A percentile compares a stretch with the other conserved stretches of the same genome.
phyloP scores from a whole-genome alignment of 2,329 filamentous ascomycete genomes.

The Teratosphaeria destructans region DNA sequence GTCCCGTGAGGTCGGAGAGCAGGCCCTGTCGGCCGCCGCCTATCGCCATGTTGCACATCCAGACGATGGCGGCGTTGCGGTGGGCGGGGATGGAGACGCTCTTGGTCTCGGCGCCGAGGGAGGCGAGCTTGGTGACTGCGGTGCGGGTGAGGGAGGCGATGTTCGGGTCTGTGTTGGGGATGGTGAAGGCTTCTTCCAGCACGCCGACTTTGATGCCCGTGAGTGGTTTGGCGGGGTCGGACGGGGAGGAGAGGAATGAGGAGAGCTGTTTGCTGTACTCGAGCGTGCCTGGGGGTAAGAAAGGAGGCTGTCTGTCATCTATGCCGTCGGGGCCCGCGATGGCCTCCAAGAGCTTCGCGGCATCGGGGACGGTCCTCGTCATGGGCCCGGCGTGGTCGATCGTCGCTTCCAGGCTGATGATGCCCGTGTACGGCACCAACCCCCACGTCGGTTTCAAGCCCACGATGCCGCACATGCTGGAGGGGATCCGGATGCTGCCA shows the following conservation, averaged over 20 bases:
- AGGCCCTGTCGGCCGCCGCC: constrained; percentile 7
- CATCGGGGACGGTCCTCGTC: constrained; percentile 33
- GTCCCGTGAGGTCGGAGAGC: constrained; percentile 5
- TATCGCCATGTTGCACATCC: constrained; percentile 22
- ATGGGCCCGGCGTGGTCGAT: constrained; percentile 39
- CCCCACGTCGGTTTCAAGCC: constrained; percentile 39
- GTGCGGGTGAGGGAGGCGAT: constrained; percentile 27
- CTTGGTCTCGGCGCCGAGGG: constrained; percentile 32
- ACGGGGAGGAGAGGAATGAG: constrained; percentile 1
- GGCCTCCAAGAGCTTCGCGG: constrained; percentile 33
- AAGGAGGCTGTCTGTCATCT: constrained; percentile 25
- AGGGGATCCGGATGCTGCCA: constrained; percentile 28
- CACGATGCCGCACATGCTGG: constrained; percentile 27
- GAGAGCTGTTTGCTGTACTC: constrained; percentile 23
- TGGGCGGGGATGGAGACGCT: constrained; percentile 39
- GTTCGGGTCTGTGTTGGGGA: constrained; percentile 26
- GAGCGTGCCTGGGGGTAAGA: constrained; percentile 19
- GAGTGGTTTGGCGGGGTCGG: constrained; percentile 7
- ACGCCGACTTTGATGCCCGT: constrained; percentile 33
- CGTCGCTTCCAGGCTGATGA: constrained; percentile 30
- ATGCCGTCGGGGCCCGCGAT: constrained; percentile 42
- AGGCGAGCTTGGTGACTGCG: constrained; percentile 26
- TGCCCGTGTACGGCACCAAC: constrained; percentile 41
- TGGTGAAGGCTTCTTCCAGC: constrained; percentile 33
- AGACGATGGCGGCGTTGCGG: constrained; percentile 34